These are phyloP conservation scores for Apiospora rasikravindrae DNA, from an alignment of 2,329 filamentous ascomycete genomes.

Conservation along the genomic window DNA sequence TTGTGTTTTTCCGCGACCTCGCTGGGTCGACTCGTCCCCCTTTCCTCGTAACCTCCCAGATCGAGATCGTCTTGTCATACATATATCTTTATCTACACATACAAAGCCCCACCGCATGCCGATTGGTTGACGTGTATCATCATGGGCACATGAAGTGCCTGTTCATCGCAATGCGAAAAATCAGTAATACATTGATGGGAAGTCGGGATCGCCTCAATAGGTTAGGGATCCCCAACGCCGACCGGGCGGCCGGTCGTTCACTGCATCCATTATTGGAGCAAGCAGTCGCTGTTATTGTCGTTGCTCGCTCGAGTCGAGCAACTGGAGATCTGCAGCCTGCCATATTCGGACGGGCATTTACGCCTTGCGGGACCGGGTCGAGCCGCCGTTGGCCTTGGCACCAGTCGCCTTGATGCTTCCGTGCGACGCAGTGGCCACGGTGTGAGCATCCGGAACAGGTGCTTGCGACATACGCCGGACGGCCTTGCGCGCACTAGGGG, in stretches of 20 bases:
- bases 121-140: conserved; percentile 21
- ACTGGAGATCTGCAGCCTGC: conserved; percentile 20
- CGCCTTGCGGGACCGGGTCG: conserved; percentile 74
- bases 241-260: conserved; percentile 3
- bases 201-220: neutral
- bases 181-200: conserved; percentile 37
- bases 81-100: conserved; percentile 11
- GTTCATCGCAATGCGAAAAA: conserved; percentile 35
- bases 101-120: conserved; percentile 8
- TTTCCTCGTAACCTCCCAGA: neutral
- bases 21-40: neutral
- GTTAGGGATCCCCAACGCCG: neutral
- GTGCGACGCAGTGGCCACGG: conserved; percentile 68
- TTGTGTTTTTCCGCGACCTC: neutral
- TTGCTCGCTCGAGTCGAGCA: conserved; percentile 1
- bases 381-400: conserved; percentile 62
- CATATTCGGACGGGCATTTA: conserved; percentile 43
- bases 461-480: conserved; percentile 70
- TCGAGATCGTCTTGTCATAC: conserved; percentile 2
- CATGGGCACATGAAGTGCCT: conserved; percentile 23
- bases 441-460: conserved; percentile 80
- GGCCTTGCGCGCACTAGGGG: conserved; percentile 78
- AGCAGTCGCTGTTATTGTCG: neutral
- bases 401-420: conserved; percentile 59
- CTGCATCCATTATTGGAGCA: neutral